Conservation (phyloP, 352 stramenopile species). For the Thraustotheca clavata region DNA sequence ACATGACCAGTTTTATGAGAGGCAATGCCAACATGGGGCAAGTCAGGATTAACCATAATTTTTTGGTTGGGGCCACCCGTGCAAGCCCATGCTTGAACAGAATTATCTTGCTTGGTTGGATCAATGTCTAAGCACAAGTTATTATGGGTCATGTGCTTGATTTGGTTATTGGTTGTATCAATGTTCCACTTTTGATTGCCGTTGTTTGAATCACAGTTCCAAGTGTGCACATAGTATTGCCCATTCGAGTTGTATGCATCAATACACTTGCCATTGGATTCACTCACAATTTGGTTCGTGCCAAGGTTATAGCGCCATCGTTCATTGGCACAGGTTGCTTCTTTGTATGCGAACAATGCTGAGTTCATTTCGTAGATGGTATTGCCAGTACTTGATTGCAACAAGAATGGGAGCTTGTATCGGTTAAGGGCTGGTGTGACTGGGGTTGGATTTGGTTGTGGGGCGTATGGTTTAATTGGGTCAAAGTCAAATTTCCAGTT, state of each 20-base stretch:
- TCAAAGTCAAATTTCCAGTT: conserved; percentile 14
- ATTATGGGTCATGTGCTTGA: conserved; percentile 38
- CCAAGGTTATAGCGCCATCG: not conserved
- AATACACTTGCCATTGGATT: conserved; percentile 25
- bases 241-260: conserved; percentile 22
- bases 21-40: not conserved
- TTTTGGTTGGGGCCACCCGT: not conserved
- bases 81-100: conserved; percentile 1
- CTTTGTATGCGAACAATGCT: not conserved
- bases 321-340: not conserved
- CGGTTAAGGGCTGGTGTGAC: not conserved
- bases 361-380: not conserved
- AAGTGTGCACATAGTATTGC: conserved; percentile 36
- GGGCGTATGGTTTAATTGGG: not conserved
- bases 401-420: not conserved
- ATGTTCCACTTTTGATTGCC: conserved; percentile 55
- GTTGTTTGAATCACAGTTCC: conserved; percentile 39
- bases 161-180: conserved; percentile 29
- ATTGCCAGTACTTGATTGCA: not conserved
- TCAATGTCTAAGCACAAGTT: conserved; percentile 22
- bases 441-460: not conserved
- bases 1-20: not conserved
- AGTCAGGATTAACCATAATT: not conserved
- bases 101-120: not conserved
- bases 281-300: not conserved